These are phyloP conservation scores for Aristolochia contorta DNA, from an alignment of 164 flowering plant genomes.

Conservation along the genomic window DNA sequence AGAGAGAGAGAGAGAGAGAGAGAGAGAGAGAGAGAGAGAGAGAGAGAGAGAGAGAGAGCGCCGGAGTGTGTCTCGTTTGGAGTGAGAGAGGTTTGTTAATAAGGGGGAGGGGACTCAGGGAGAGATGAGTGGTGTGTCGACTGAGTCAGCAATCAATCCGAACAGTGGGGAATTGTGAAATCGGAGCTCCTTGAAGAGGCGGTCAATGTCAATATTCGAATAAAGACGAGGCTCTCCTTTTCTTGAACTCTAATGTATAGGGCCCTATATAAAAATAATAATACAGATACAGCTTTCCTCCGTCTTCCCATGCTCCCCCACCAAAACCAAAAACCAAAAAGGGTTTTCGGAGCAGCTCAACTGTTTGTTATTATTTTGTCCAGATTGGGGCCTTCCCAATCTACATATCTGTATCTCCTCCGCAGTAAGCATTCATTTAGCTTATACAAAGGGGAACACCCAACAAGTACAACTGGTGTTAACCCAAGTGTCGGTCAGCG, in stretches of 20 bases:
- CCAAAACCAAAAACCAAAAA: no score
- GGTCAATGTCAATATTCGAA: constrained; percentile 11
- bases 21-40: constrained; percentile 7
- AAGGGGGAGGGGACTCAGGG: no score
- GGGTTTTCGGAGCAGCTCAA: not conserved
- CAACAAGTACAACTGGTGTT: no score
- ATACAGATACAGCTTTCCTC: not conserved
- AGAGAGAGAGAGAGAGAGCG: no score
- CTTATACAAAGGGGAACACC: no score
- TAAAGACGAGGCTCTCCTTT: constrained; percentile 22
- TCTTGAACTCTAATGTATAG: constrained; percentile 11
- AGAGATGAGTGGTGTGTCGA: no score
- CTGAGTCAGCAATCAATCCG: no score
- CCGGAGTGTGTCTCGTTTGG: not conserved
- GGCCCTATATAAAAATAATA: not conserved
- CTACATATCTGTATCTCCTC: not conserved
- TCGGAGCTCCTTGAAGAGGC: not conserved
- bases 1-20: not conserved
- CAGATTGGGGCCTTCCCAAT: not conserved
- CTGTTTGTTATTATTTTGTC: no score
- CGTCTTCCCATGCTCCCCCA: no score
- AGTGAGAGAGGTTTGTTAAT: no score
- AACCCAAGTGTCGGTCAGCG: no score
- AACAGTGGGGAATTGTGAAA: no score
- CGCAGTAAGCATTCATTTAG: not conserved